A percentile compares a stretch with the other conserved stretches of the same genome.
phyloP scores from a whole-genome alignment of 768 basidiomycete genomes.

The Mycena epipterygia region DNA sequence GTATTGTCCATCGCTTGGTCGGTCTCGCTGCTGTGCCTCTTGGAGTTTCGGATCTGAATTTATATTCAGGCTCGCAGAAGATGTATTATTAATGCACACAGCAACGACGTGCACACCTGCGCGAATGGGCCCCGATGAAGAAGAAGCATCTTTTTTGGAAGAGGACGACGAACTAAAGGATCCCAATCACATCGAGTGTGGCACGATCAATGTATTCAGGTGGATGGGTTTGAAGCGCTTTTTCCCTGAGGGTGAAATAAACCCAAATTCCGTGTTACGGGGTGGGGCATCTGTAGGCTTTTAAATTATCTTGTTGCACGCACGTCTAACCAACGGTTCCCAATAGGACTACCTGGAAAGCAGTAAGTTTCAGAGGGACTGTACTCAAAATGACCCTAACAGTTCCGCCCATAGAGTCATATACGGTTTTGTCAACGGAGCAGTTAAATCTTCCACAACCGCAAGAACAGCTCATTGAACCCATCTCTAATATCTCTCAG shows the following conservation, averaged over 20 bases:
- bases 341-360: conserved; percentile 82
- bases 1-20: conserved; percentile 78
- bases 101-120: conserved; percentile 63
- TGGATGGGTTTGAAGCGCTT: conserved; percentile 31
- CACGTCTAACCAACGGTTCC: conserved; percentile 9
- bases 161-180: not conserved
- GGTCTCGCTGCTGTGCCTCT: conserved; percentile 13
- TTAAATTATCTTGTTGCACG: not conserved
- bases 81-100: conserved; percentile 68
- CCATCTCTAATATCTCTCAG: conserved; percentile 22
- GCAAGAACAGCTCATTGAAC: not conserved
- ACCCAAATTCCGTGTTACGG: not conserved
- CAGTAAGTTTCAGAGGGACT: conserved; percentile 57
- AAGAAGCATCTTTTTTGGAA: conserved; percentile 18
- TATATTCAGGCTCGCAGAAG: conserved; percentile 64
- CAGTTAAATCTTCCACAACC: not conserved
- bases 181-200: not conserved
- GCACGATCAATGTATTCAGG: conserved; percentile 15
- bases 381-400: not conserved
- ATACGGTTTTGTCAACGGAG: conserved; percentile 12
- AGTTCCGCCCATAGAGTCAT: conserved; percentile 7
- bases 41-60: not conserved
- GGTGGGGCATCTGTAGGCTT: conserved; percentile 26
- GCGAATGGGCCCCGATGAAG: conserved; percentile 33
- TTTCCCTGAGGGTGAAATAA: conserved; percentile 6